Evolutionary conservation across 495 filamentous ascomycete species (phyloP).

Genomic region (Staphylotrichum tortipilum): DNA sequence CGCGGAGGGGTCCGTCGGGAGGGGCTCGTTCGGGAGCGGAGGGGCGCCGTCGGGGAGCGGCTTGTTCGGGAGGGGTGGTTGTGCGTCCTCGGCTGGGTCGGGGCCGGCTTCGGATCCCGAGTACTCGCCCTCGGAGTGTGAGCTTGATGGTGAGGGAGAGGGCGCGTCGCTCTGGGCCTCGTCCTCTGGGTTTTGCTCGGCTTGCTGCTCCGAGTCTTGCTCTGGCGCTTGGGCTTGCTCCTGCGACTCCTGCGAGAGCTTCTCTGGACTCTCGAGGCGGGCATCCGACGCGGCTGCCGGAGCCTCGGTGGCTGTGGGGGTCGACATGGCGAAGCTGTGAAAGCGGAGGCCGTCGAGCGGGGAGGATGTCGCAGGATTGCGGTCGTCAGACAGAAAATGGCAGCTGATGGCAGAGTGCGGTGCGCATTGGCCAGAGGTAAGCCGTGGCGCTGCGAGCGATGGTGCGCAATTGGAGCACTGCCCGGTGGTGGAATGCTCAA

Average conservation of each 20-base stretch:
- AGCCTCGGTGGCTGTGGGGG: neutral
- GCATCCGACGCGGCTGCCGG: neutral
- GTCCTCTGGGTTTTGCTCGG: neutral
- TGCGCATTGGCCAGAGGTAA: too few species aligned
- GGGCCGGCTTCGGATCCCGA: conserved; percentile 2
- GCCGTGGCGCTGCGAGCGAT: too few species aligned
- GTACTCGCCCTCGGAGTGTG: conserved; percentile 11
- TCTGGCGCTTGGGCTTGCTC: neutral
- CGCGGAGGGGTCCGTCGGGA: conserved; percentile 11
- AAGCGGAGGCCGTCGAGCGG: too few species aligned
- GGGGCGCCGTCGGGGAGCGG: conserved; percentile 10
- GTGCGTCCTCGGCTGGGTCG: neutral
- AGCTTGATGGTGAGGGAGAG: neutral
- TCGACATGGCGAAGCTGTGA: conserved; percentile 6
- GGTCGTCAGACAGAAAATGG: too few species aligned
- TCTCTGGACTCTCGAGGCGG: neutral
- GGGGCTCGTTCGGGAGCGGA: conserved; percentile 24
- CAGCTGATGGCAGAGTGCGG: too few species aligned
- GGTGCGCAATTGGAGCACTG: too few species aligned
- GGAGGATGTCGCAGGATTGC: too few species aligned
- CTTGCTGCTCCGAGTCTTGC: neutral
- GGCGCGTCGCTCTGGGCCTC: too few species aligned
- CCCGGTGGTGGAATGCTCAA: too few species aligned
- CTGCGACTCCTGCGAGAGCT: neutral
- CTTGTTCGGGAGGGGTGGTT: conserved; percentile 9